phyloP scores from a whole-genome alignment of 2,329 filamentous ascomycete genomes.

The Calonectria pseudoreteaudii region DNA sequence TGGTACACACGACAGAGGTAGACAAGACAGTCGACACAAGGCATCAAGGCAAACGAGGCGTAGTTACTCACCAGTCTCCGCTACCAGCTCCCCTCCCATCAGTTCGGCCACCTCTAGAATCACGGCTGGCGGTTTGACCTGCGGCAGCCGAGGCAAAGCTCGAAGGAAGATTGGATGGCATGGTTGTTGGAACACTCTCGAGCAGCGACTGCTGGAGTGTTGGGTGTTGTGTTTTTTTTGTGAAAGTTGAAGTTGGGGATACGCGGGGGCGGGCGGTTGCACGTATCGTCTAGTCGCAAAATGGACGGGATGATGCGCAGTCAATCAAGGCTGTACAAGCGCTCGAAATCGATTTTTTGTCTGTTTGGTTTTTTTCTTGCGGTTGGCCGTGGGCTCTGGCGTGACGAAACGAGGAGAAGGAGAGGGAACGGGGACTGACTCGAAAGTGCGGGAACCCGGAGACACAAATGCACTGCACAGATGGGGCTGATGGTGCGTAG shows the following conservation, averaged over 20 bases:
- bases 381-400: slow-evolving; percentile 30
- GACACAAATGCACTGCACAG: slow-evolving; percentile 37
- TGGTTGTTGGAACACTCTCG: slow-evolving; percentile 46
- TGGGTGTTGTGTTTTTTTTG: slow-evolving; percentile 15
- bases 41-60: slow-evolving; percentile 25
- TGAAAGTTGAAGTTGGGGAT: slow-evolving; percentile 16
- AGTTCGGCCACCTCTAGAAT: slow-evolving; percentile 68
- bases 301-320: slow-evolving; percentile 28
- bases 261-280: slow-evolving; percentile 31
- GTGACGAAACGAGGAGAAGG: slow-evolving; percentile 32
- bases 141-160: slow-evolving; percentile 88
- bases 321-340: slow-evolving; percentile 33
- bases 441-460: slow-evolving; percentile 29
- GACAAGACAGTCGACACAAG: slow-evolving; percentile 17
- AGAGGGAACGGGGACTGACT: slow-evolving; percentile 28
- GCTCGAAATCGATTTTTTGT: slow-evolving; percentile 29
- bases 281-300: slow-evolving; percentile 39
- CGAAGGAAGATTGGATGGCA: slow-evolving; percentile 83
- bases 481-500: slow-evolving; percentile 28
- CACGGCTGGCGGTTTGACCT: slow-evolving; percentile 75
- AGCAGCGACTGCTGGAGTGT: slow-evolving; percentile 11
- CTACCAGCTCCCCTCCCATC: slow-evolving; percentile 67
- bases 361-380: slow-evolving; percentile 24
- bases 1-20: slow-evolving; percentile 35
- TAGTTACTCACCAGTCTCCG: slow-evolving; percentile 77